Evolutionary conservation across 805 yeast species (phyloP).

Genomic region (Wickerhamiella allomyrinae): DNA sequence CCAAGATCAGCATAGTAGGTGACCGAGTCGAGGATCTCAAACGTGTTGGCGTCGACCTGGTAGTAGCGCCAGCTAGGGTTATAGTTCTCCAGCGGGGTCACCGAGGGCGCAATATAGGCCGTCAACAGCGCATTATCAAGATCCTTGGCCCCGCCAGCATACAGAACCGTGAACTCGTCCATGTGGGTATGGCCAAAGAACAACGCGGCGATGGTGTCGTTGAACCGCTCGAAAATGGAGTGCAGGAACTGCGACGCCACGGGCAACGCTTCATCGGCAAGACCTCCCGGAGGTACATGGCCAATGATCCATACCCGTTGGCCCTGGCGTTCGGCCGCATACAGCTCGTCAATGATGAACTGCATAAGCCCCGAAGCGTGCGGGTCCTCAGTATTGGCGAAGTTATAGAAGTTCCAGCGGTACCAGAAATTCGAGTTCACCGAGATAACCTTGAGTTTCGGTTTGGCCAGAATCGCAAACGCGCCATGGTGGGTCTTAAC

Average conservation of each 20-base stretch:
- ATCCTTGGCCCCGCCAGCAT: conserved; percentile 33
- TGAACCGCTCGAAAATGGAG: conserved; percentile 48
- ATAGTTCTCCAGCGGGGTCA: conserved; percentile 44
- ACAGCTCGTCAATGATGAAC: conserved; percentile 46
- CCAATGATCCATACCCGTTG: conserved; percentile 64
- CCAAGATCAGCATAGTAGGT: conserved; percentile 45
- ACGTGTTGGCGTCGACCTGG: conserved; percentile 46
- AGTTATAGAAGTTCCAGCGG: conserved; percentile 44
- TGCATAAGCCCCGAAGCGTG: conserved; percentile 51
- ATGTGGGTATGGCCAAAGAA: conserved; percentile 61
- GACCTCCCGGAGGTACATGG: conserved; percentile 43
- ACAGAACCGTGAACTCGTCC: conserved; percentile 51
- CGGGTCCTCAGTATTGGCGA: conserved; percentile 35
- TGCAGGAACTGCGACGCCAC: conserved; percentile 41
- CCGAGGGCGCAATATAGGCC: conserved; percentile 54
- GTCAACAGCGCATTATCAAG: conserved; percentile 36
- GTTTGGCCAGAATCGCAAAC: conserved; percentile 38
- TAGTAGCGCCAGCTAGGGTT: conserved; percentile 67
- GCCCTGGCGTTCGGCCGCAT: conserved; percentile 41
- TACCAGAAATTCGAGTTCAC: conserved; percentile 58
- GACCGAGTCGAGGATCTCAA: conserved; percentile 44
- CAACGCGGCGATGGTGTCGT: conserved; percentile 49
- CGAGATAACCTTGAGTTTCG: conserved; percentile 46
- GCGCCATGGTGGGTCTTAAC: conserved; percentile 45
- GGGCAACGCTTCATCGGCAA: conserved; percentile 47